A percentile compares a stretch with the other conserved stretches of the same genome.
Conservation (phyloP, 2,329 filamentous ascomycete genomes). For the Trichoderma koningiopsis region DNA sequence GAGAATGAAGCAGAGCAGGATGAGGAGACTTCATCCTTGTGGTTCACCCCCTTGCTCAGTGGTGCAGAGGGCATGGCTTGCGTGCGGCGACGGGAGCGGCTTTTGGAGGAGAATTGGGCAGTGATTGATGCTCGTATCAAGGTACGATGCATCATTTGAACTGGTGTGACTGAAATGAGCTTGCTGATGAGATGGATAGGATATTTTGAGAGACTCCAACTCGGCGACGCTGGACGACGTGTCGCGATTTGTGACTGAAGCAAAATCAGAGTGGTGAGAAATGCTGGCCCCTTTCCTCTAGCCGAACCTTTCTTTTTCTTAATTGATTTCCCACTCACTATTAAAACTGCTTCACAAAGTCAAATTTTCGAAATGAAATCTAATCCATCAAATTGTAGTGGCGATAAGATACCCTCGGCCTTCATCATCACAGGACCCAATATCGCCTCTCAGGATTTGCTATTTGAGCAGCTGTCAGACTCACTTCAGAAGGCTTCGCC, state of each 20-base stretch:
- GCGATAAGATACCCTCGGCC: constrained; percentile 63
- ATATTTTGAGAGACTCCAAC: constrained; percentile 62
- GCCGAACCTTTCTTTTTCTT: not conserved
- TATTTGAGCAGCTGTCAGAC: constrained; percentile 71
- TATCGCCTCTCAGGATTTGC: constrained; percentile 70
- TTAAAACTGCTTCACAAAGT: not conserved
- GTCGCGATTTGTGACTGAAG: constrained; percentile 54
- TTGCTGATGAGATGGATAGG: constrained; percentile 39
- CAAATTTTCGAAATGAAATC: not conserved
- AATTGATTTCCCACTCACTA: not conserved
- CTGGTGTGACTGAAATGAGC: not conserved
- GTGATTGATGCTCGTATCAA: constrained; percentile 65
- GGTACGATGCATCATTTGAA: constrained; percentile 30
- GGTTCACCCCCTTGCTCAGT: constrained; percentile 57
- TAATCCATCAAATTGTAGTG: constrained; percentile 29
- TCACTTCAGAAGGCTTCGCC: constrained; percentile 49
- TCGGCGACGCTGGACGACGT: constrained; percentile 62
- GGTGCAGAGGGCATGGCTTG: constrained; percentile 55
- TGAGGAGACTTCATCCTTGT: constrained; percentile 27
- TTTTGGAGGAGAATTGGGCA: constrained; percentile 67
- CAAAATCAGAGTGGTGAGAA: constrained; percentile 38
- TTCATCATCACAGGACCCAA: constrained; percentile 79
- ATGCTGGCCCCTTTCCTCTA: not conserved
- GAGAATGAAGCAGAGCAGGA: constrained; percentile 25
- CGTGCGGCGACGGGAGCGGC: constrained; percentile 56